Base-by-base conservation (phyloP, 306 rosid species). In the Corylus avellana region DNA sequence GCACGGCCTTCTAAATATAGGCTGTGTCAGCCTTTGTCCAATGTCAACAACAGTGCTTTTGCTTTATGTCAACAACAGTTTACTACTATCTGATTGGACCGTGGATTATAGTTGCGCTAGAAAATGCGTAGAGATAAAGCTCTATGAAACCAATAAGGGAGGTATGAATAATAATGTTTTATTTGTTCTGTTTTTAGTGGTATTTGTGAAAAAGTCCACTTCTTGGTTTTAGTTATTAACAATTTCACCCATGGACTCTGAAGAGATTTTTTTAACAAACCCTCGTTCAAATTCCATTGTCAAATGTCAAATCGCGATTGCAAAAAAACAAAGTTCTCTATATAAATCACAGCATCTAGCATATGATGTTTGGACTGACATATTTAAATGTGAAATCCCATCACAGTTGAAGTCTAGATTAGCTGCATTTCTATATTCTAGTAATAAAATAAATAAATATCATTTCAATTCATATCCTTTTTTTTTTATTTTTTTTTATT, bases 11-110 rank as follows among this genome's bases (percentile, higher is more conserved):
- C 56, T 22, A 59, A 10, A 27, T 3, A 6, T 16, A 14, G 0
- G 4, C 72, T n/a, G 27, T 58, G 32, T 58, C 80, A 49, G 71
- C 62, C 8, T 27, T 67, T 56, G 42, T 54, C 50, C 53, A 9
- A 8, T 63, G 20, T 29, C 71, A 50, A 10, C 53, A 49, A 49
- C 53, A 49, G 53, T 49, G 11, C 4, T 8, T 2, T 8, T n/a
- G 27, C 62, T 7, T 7, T 17, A 20, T 56, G 62, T 56, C 25
- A 61, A 55, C 67, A 48, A 73, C 66, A 67, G 32, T 77, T 82
- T 22, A 16, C 76, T 69, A 11, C 47, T 12, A 27, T 70, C 72
- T 62, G 1, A 78, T 75, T 78, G 80, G 83, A 17, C 73, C 78
- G 81, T 82, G 81, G 9, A 1, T 62, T 42, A 64, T 14, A 73